phyloP scores from a whole-genome alignment of 2,329 filamentous ascomycete genomes.

The Fonsecaea monophora region DNA sequence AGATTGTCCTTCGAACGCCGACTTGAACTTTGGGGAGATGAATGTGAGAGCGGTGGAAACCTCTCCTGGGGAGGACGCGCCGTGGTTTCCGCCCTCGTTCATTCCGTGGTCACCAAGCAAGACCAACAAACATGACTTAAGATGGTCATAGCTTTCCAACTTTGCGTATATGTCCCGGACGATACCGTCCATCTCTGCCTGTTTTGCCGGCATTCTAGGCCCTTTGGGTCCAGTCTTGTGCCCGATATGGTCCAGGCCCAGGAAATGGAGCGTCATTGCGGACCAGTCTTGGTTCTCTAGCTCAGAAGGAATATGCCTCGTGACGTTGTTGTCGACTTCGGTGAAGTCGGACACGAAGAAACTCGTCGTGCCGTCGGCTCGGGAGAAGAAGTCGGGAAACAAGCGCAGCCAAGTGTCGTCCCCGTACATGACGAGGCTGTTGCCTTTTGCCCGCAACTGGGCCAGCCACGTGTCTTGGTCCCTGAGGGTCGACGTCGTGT shows the following conservation, averaged over 20 bases:
- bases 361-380: constrained; percentile 90
- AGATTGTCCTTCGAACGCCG: constrained; percentile 54
- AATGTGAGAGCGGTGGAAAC: constrained; percentile 93
- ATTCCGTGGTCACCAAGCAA: constrained; percentile 97
- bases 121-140: constrained; percentile 80
- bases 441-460: constrained; percentile 78
- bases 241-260: constrained; percentile 95
- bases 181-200: constrained; percentile 89
- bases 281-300: constrained; percentile 83
- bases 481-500: constrained; percentile 85
- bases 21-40: constrained; percentile 79
- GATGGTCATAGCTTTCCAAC: constrained; percentile 72
- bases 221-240: constrained; percentile 92
- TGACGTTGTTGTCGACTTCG: constrained; percentile 97
- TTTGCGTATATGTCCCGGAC: constrained; percentile 77
- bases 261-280: constrained; percentile 91
- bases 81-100: constrained; percentile 98
- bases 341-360: constrained; percentile 99
- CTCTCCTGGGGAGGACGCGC: constrained; percentile 90
- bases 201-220: constrained; percentile 90
- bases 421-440: constrained; percentile 90
- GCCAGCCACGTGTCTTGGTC: constrained; percentile 95
- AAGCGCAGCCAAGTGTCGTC: constrained; percentile 99
- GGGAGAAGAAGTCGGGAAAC: constrained; percentile 86
- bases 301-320: constrained; percentile 81